Conservation (phyloP, 768 basidiomycete species). For the Kwoniella botswanensis region DNA sequence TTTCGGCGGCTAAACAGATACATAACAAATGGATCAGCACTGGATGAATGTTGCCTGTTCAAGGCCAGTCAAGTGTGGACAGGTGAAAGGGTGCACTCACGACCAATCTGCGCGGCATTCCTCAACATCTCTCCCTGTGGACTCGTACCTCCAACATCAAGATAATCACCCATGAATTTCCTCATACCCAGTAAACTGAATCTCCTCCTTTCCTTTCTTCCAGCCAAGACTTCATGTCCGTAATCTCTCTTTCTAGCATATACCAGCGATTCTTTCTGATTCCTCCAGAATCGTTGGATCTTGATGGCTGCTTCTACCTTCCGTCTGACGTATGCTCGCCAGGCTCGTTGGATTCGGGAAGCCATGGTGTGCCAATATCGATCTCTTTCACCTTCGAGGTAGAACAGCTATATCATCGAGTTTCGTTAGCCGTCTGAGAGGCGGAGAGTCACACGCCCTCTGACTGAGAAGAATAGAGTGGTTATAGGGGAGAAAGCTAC, state of each 20-base stretch:
- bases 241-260: constrained; percentile 92
- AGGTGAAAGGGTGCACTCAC: constrained; percentile 61
- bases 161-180: constrained; percentile 94
- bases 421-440: not conserved
- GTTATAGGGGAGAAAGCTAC: constrained; percentile 37
- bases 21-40: not conserved
- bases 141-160: constrained; percentile 79
- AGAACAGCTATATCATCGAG: constrained; percentile 73
- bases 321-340: constrained; percentile 92
- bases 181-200: constrained; percentile 93
- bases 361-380: constrained; percentile 99
- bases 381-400: constrained; percentile 97
- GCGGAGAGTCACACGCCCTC: too few species aligned
- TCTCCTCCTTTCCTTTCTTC: constrained; percentile 88
- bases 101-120: constrained; percentile 71
- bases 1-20: constrained; percentile 64
- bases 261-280: constrained; percentile 90
- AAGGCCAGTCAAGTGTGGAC: too few species aligned
- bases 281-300: constrained; percentile 98
- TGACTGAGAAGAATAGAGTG: too few species aligned
- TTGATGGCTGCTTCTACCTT: constrained; percentile 92
- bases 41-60: too few species aligned
- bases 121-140: constrained; percentile 77
- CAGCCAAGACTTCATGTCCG: constrained; percentile 87
- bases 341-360: constrained; percentile 90